These are phyloP conservation scores for Ampelomyces quisqualis DNA, from an alignment of 2,329 filamentous ascomycete genomes.

Conservation along the genomic window DNA sequence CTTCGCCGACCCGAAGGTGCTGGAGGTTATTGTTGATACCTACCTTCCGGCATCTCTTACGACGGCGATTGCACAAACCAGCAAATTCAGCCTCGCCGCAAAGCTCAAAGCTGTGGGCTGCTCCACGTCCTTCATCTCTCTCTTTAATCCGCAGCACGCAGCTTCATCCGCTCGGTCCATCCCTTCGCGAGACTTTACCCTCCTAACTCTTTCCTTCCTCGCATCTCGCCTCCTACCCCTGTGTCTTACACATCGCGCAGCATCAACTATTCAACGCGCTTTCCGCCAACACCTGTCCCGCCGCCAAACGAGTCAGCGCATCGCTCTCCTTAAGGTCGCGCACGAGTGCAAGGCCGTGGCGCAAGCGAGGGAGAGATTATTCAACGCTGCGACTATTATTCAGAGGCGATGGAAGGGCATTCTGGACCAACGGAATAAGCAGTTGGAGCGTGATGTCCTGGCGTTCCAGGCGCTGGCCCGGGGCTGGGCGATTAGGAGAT, in stretches of 20 bases:
- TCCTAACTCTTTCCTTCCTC: conserved; percentile 60
- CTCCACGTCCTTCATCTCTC: conserved; percentile 48
- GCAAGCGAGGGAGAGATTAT: conserved; percentile 45
- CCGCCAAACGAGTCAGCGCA: conserved; percentile 32
- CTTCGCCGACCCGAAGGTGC: conserved; percentile 57
- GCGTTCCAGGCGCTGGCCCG: conserved; percentile 48
- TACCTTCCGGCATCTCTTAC: conserved; percentile 47
- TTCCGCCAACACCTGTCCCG: conserved; percentile 48
- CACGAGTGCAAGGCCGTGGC: conserved; percentile 52
- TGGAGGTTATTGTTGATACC: conserved; percentile 58
- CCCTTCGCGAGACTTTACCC: conserved; percentile 56
- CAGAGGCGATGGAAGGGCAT: conserved; percentile 49
- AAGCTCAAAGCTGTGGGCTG: conserved; percentile 48
- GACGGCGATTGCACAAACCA: conserved; percentile 3
- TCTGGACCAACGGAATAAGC: conserved; percentile 37
- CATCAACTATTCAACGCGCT: conserved; percentile 53
- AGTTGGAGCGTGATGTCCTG: conserved; percentile 42
- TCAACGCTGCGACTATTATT: conserved; percentile 45
- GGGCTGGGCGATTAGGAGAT: conserved; percentile 44
- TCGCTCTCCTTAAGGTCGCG: conserved; percentile 47
- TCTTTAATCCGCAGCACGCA: conserved; percentile 42
- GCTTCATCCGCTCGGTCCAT: conserved; percentile 43
- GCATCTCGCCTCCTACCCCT: conserved; percentile 59
- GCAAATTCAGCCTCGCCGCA: conserved; percentile 27
- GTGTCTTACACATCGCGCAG: conserved; percentile 53